Conservation (phyloP, 1,139 yeast genomes). For the Candida dubliniensis region DNA sequence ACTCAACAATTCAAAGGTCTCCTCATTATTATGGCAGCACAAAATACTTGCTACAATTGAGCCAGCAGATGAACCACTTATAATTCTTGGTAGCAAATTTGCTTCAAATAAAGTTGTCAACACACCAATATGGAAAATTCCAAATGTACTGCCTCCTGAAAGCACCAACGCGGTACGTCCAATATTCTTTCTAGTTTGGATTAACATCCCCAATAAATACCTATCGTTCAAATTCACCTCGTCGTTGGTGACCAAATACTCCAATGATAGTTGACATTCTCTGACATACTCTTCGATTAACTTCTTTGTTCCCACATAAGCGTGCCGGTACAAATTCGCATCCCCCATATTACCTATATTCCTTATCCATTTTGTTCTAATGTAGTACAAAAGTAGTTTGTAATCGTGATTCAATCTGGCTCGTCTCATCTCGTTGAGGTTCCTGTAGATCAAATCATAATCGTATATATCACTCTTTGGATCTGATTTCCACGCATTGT, state of each 20-base stretch:
- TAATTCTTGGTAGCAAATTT: slow-evolving; percentile 77
- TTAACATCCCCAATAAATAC: slow-evolving; percentile 71
- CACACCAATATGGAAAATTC: slow-evolving; percentile 90
- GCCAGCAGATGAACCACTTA: slow-evolving; percentile 97
- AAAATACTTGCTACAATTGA: slow-evolving; percentile 89
- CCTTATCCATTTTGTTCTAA: slow-evolving; percentile 83
- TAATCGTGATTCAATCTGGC: slow-evolving; percentile 63
- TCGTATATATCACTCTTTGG: slow-evolving; percentile 70
- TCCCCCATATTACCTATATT: slow-evolving; percentile 90
- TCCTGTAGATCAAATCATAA: slow-evolving; percentile 54
- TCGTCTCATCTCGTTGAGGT: slow-evolving; percentile 56
- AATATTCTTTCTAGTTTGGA: slow-evolving; percentile 85
- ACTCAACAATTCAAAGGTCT: slow-evolving; percentile 56
- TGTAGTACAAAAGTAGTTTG: slow-evolving; percentile 62
- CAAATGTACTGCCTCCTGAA: slow-evolving; percentile 96
- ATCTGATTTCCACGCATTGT: slow-evolving; percentile 69
- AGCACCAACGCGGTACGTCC: slow-evolving; percentile 92
- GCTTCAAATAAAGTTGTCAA: slow-evolving; percentile 73
- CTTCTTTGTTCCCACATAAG: slow-evolving; percentile 82
- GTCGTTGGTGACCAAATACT: slow-evolving; percentile 42
- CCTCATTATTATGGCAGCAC: slow-evolving; percentile 79
- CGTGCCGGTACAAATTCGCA: slow-evolving; percentile 69
- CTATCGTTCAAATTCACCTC: slow-evolving; percentile 62
- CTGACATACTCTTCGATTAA: slow-evolving; percentile 78
- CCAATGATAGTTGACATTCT: slow-evolving; percentile 71